A percentile compares a stretch with the other conserved stretches of the same genome.
Evolutionary conservation across 768 basidiomycete species (phyloP).

Genomic region (Pleurotus djamor): DNA sequence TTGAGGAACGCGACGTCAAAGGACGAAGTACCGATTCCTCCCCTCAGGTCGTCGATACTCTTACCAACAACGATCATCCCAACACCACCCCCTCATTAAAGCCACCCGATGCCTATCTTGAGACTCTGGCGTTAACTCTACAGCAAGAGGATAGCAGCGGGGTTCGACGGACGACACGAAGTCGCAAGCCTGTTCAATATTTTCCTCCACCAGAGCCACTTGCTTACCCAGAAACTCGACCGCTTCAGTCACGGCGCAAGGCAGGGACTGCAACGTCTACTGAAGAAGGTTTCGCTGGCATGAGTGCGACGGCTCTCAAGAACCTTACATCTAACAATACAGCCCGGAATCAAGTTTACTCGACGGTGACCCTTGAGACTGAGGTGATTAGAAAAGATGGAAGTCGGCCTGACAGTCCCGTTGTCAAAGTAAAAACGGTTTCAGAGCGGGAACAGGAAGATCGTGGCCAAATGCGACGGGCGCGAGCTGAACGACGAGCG

Average conservation of each 20-base stretch:
- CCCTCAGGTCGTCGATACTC: too few relatives aligned
- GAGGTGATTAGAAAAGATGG: slow-evolving; percentile 72
- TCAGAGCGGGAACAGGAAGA: slow-evolving; percentile 69
- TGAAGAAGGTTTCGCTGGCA: slow-evolving; percentile 53
- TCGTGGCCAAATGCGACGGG: slow-evolving; percentile 46
- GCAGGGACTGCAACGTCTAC: slow-evolving; percentile 18
- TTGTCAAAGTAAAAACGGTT: slow-evolving; percentile 68
- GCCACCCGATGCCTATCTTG: too few relatives aligned
- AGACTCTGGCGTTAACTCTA: neutral
- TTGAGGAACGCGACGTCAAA: neutral
- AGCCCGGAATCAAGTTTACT: slow-evolving; percentile 64
- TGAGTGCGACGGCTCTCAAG: slow-evolving; percentile 68
- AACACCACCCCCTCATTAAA: too few relatives aligned
- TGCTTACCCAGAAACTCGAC: slow-evolving; percentile 21
- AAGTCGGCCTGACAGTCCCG: slow-evolving; percentile 72
- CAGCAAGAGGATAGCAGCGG: neutral
- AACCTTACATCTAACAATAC: slow-evolving; percentile 75
- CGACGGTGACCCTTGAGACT: slow-evolving; percentile 59
- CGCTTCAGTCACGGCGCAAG: slow-evolving; percentile 42
- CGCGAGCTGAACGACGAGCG: slow-evolving; percentile 63
- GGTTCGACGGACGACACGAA: slow-evolving; percentile 49
- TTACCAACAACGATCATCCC: too few relatives aligned
- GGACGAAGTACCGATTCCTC: neutral
- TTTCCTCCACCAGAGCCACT: slow-evolving; percentile 36
- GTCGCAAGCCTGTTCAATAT: slow-evolving; percentile 37